Percentiles rank a stretch among this genome's conserved stretches.
These are phyloP conservation scores for Metschnikowia aberdeeniae DNA, from an alignment of 805 yeast species.

Conservation along the genomic window DNA sequence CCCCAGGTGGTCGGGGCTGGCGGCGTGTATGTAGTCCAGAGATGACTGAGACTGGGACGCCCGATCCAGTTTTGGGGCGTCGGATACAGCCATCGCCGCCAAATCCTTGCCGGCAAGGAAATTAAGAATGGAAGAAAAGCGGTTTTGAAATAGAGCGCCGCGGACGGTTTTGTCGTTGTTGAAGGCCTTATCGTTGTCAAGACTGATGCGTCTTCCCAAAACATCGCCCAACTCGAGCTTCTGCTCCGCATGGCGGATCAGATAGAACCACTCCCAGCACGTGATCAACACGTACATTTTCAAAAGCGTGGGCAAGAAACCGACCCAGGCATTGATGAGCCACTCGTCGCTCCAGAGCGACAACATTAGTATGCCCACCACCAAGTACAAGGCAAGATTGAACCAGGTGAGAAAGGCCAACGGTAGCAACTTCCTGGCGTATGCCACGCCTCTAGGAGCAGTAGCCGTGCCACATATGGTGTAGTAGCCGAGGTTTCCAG, in stretches of 20 bases:
- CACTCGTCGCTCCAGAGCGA: constrained; percentile 27
- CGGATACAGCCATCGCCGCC: not conserved
- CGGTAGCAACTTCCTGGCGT: constrained; percentile 43
- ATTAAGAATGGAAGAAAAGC: constrained; percentile 24
- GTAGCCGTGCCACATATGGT: constrained; percentile 31
- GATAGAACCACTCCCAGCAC: constrained; percentile 65
- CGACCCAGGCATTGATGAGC: constrained; percentile 48
- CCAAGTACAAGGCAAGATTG: constrained; percentile 36
- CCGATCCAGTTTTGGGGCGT: too few relatives aligned
- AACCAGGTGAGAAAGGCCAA: constrained; percentile 44
- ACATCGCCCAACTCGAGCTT: constrained; percentile 52
- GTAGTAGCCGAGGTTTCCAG: constrained; percentile 34
- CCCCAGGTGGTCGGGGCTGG: too few relatives aligned
- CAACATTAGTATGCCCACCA: constrained; percentile 23
- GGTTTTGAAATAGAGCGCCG: constrained; percentile 27
- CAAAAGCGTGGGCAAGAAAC: constrained; percentile 39
- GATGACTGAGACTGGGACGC: too few relatives aligned
- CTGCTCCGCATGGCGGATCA: constrained; percentile 48
- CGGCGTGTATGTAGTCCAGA: too few relatives aligned
- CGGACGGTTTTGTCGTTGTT: constrained; percentile 20
- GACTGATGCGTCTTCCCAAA: constrained; percentile 55
- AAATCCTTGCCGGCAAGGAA: not conserved
- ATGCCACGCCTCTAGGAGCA: constrained; percentile 38
- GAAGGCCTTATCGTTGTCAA: constrained; percentile 35
- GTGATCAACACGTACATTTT: constrained; percentile 49